Percentiles rank a stretch among this genome's conserved stretches.
These are phyloP conservation scores for Aspergillus haitiensis DNA, from an alignment of 495 filamentous ascomycete genomes.

Conservation along the genomic window DNA sequence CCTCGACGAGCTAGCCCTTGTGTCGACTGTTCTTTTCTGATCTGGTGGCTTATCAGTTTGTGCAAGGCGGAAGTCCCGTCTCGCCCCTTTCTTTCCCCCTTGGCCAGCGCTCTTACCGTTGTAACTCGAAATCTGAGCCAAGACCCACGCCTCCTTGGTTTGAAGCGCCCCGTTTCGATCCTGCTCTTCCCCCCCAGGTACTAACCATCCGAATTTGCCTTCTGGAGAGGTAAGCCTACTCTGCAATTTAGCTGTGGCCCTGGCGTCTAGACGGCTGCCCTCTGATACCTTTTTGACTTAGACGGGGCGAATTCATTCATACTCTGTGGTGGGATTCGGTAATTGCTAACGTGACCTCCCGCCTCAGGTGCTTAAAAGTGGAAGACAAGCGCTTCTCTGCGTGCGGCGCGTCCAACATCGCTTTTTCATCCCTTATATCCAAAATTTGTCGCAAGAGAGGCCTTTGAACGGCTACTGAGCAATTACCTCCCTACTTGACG, in stretches of 20 bases:
- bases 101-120: conserved; percentile 30
- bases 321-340: conserved; percentile 15
- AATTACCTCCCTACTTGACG: conserved; percentile 1
- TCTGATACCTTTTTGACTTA: conserved; percentile 3
- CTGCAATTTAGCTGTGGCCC: not conserved
- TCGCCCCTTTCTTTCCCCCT: conserved; percentile 33
- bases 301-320: conserved; percentile 13
- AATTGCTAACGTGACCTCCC: conserved; percentile 30
- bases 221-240: conserved; percentile 14
- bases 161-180: conserved; percentile 22
- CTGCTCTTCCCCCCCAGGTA: not conserved
- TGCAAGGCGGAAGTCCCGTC: conserved; percentile 41
- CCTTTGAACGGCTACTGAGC: conserved; percentile 5
- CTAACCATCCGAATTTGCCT: conserved; percentile 11
- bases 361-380: conserved; percentile 18
- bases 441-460: conserved; percentile 11
- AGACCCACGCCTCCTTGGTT: conserved; percentile 41
- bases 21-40: conserved; percentile 27
- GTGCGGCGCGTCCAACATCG: conserved; percentile 19
- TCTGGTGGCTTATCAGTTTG: conserved; percentile 36
- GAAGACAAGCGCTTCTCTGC: conserved; percentile 9
- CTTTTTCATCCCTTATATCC: conserved; percentile 4
- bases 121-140: conserved; percentile 36
- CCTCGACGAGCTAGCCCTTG: conserved; percentile 28
- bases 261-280: not conserved